A percentile compares a stretch with the other conserved stretches of the same genome.
Conservation (phyloP, 305 asterid species). For the Caryopteris hybrid region DNA sequence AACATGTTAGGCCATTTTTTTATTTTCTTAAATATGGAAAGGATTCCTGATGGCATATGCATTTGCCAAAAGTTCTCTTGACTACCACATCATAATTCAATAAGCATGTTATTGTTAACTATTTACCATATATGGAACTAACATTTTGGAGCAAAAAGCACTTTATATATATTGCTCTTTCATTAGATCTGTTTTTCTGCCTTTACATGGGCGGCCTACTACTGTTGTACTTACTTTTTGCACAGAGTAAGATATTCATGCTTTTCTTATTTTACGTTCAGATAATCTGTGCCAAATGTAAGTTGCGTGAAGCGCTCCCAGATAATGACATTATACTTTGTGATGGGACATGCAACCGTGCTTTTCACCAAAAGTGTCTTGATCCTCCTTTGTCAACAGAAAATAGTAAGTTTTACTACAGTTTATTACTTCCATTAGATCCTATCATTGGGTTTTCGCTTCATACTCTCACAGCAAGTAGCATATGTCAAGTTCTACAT, state of each 20-base stretch:
- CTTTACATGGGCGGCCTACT: background rate
- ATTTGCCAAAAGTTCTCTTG: background rate
- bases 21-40: background rate
- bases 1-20: slow-evolving; percentile 52
- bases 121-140: background rate
- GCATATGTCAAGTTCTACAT: slow-evolving; percentile 14
- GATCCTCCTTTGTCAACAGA: slow-evolving; percentile 86
- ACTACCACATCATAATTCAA: background rate
- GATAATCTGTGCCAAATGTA: slow-evolving; percentile 92
- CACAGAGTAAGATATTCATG: slow-evolving; percentile 5
- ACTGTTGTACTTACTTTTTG: background rate
- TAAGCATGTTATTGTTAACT: background rate
- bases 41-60: background rate
- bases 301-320: slow-evolving; percentile 70
- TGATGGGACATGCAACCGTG: slow-evolving; percentile 91
- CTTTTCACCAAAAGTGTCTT: slow-evolving; percentile 90
- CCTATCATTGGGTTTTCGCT: slow-evolving; percentile 6
- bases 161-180: background rate
- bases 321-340: slow-evolving; percentile 90
- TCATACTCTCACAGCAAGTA: slow-evolving; percentile 10
- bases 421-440: slow-evolving; percentile 11
- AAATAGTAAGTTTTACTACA: slow-evolving; percentile 56
- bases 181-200: background rate
- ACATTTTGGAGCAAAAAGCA: background rate
- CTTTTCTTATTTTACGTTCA: slow-evolving; percentile 33